Base-by-base conservation (phyloP, 495 filamentous ascomycete genomes). In the Lineolata rhizophorae region DNA sequence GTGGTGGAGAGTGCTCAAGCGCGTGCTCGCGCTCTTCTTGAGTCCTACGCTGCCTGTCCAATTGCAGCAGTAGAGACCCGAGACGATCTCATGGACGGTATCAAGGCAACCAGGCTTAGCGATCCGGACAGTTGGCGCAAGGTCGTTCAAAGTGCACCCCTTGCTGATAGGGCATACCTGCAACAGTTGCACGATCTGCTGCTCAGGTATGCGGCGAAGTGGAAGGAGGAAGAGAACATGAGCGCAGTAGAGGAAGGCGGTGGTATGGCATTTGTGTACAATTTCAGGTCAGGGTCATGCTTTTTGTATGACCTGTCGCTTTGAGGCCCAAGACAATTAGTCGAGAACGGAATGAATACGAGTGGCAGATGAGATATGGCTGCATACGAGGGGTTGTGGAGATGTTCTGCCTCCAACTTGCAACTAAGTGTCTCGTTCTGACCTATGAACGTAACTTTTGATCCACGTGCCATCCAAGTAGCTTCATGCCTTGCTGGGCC, bases 51-150 rank as follows among this genome's bases (percentile, higher is more conserved):
- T 57, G 61, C 72, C 35, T 76, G 74, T 9, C 83, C 83, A 1
- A 75, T 94, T 42, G 68, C 71, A 5, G 87, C 85, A 12, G 72
- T 97, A 30, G 87, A 97, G 51, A 79, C 75, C 1, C 72, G 72
- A 27, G 84, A 94, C 56, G 67, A 72, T 5, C 61, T 92, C n/a
- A 63, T 97, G 28, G 76, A 90, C 19, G 55, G 70, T 21, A 77
- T 97, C 25, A 61, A 65, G 11, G 61, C 67, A 13, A 87, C 83
- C 9, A 57, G 69, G 13, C 62, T 94, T 6, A 70, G 67, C 1
- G 84, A 94, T 40, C 52, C 73, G 11, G 87, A 95, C 40, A 76
- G 70, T 41, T 97, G 87, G 87, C 70, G 76, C 17, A 61, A 57
- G 29, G 70, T 81, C 11, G 77, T 84, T 35, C 82, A 94, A 46